phyloP scores from a whole-genome alignment of 2,329 filamentous ascomycete species.

The Myriosclerotinia duriaeana region DNA sequence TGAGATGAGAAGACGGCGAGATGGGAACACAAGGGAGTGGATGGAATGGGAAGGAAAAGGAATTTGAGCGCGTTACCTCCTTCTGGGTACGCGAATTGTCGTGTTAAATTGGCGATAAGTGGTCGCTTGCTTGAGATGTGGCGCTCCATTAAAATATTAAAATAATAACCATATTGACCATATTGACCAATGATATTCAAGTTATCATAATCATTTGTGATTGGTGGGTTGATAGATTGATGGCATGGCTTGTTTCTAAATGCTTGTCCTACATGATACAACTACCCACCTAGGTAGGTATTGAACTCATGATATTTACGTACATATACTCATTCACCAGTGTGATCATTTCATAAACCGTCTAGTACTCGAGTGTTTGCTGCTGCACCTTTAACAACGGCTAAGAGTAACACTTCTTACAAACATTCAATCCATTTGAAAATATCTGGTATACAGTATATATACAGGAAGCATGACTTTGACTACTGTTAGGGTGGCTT shows the following conservation, averaged over 20 bases:
- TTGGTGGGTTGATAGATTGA: not conserved
- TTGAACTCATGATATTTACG: too few relatives aligned
- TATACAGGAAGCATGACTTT: not conserved
- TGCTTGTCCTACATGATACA: not conserved
- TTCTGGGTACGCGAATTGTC: conserved; percentile 8
- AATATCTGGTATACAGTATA: not conserved
- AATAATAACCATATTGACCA: too few relatives aligned
- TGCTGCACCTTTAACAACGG: not conserved
- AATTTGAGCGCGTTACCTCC: not conserved
- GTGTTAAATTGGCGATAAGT: not conserved
- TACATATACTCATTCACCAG: not conserved
- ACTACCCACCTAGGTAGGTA: not conserved
- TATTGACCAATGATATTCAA: not conserved
- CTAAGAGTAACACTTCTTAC: not conserved
- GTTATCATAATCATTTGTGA: not conserved
- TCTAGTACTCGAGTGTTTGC: not conserved
- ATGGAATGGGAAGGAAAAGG: not conserved
- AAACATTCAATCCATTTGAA: not conserved
- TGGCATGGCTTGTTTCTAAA: not conserved
- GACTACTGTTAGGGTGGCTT: not conserved
- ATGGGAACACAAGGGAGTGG: not conserved
- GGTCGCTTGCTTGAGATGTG: not conserved
- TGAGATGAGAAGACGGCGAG: conserved; percentile 2
- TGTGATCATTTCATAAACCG: not conserved
- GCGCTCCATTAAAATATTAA: too few relatives aligned